Evolutionary conservation across 805 yeast genomes (phyloP), one percentile per base, ranked within the genome.

Genomic region (Ogataea nitratoaversa): DNA sequence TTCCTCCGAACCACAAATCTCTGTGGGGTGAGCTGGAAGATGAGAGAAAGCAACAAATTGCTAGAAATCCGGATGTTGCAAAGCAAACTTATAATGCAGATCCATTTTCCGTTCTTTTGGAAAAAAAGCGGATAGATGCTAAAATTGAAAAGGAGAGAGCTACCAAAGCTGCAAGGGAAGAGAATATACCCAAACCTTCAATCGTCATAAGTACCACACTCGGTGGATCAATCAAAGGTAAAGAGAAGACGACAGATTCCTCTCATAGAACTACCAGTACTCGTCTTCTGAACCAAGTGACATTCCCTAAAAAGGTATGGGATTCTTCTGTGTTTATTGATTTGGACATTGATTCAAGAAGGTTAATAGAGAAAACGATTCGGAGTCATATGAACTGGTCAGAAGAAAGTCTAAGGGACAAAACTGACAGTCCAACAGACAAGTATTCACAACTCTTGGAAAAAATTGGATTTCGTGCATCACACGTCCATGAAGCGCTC

Each of bases 1-100:
- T 91, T 12, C 98, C 98, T 0, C 77, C 82, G 3, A 79, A 82
- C 24, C 95, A 87, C 57, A 79, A 87, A 47, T 76, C 76, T 36
- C 67, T 86, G 20, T 91, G 98, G 98, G 60, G 70, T 18, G 78
- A 74, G 17, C 63, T 91, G 42, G 95, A 86, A 40, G 70, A 66
- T 6, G 76, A 71, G 43, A 68, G 95, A 42, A 70, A 72, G 47
- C 53, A 59, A 30, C 46, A 79, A n/a, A 45, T 70, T 28, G 73
- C 72, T 42, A 62, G 59, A 7, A 67, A 77, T 53, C 70, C 74
- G 4, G 53, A 51, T 1, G 67, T 65, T 25, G 84, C 82, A 37
- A 73, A 72, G 43, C 57, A 60, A 28, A 50, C 72, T 4, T 89
- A 84, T 58, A 74, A 75, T 40, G 66, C 78, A 3, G 87, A 91